These are phyloP conservation scores for Casuarina glauca DNA, from an alignment of 306 rosid genomes.

Conservation along the genomic window DNA sequence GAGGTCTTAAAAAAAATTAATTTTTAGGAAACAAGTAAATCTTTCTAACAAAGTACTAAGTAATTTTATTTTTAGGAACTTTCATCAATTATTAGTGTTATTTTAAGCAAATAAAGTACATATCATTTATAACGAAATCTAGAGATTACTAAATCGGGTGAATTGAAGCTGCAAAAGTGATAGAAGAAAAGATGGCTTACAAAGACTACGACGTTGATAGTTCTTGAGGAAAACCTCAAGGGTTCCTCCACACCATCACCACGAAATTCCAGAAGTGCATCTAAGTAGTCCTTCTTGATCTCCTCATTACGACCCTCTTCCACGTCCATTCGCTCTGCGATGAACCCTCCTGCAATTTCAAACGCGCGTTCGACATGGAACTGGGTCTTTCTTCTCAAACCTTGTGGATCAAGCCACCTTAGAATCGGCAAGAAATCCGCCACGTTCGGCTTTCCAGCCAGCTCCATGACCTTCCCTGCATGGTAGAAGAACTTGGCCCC, in stretches of 20 bases:
- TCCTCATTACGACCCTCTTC: conserved; percentile 9
- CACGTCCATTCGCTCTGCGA: conserved; percentile 56
- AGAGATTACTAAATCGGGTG: background rate
- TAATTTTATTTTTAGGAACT: too few species aligned
- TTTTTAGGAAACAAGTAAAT: too few species aligned
- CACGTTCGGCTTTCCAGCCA: conserved; percentile 74
- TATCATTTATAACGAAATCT: background rate
- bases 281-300: conserved; percentile 54
- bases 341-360: conserved; percentile 66
- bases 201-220: conserved; percentile 60
- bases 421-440: conserved; percentile 69
- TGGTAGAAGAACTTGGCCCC: conserved; percentile 65
- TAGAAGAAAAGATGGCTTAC: conserved; percentile 27
- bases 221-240: conserved; percentile 42
- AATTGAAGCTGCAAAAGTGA: background rate
- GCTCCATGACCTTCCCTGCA: conserved; percentile 69
- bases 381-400: conserved; percentile 65
- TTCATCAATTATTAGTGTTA: too few species aligned
- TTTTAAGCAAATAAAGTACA: too few species aligned
- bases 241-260: conserved; percentile 47
- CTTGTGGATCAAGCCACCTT: conserved; percentile 73
- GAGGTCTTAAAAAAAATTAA: too few species aligned
- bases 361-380: conserved; percentile 69
- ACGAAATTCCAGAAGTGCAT: conserved; percentile 65
- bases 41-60: too few species aligned